Base-by-base conservation (phyloP, 1,284 basidiomycete species). In the Microbotryomycetes sp. region DNA sequence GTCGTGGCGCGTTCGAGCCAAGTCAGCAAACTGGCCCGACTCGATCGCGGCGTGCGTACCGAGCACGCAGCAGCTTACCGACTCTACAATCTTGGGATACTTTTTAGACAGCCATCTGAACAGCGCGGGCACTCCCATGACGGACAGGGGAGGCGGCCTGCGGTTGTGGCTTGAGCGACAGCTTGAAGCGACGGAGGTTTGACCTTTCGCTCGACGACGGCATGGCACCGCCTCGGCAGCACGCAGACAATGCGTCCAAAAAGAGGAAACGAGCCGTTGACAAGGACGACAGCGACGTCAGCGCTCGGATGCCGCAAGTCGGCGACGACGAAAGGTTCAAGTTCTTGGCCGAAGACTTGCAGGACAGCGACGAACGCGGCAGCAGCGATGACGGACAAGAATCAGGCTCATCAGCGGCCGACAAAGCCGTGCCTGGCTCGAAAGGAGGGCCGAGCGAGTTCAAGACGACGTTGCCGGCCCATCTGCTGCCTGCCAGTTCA, bases 61-160 rank as follows among this genome's bases (percentile, higher is more conserved):
- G n/a, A n/a, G n/a, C n/a, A n/a, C n/a, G n/a, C 28, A 31, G 30
- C 41, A 23, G 23, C 53, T 13, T 30, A 59, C 52, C 30, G 47
- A 80, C 83, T 61, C 61, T 87, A 89, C 83, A 73, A 93, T 96
- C 81, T 91, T 96, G 55, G 92, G 91, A 75, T 97, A 96, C 77
- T 94, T 96, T 24, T 57, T 52, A 0, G 61, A 65, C 3, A 70
- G 57, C 68, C 68, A 70, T 53, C 68, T 58, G 54, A 65, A 65
- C n/a, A 65, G 24, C 5, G 60, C 64, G 30, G 64, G 64, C n/a
- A 66, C 64, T 47, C 64, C 64, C 64, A 64, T 61, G 11, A 6
- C 54, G 27, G 35, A 48, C 7, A 21, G 13, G 26, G 13, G 18
- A 11, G 48, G 13, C 26, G 48, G 21, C n/a, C 48, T 23, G n/a